Evolutionary conservation across 805 yeast genomes (phyloP).

Genomic region (Metschnikowia picachoensis): DNA sequence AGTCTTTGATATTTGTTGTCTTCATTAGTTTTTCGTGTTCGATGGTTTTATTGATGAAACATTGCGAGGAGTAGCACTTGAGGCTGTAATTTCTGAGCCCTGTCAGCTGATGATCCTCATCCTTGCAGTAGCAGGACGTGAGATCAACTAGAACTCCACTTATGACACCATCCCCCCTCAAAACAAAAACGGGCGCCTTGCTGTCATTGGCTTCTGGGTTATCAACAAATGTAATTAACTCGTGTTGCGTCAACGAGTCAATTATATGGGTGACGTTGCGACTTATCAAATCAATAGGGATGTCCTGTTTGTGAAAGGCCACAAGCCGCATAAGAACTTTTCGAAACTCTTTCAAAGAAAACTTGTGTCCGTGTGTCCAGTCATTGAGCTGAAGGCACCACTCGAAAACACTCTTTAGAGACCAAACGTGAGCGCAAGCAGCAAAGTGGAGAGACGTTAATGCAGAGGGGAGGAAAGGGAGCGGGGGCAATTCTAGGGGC

Average conservation of each 20-base stretch:
- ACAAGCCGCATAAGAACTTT: constrained; percentile 49
- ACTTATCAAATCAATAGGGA: constrained; percentile 48
- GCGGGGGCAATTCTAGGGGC: constrained; percentile 48
- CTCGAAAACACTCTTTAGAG: constrained; percentile 44
- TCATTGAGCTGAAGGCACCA: constrained; percentile 52
- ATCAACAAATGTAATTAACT: constrained; percentile 24
- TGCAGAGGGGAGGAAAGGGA: constrained; percentile 53
- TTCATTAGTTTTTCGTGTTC: constrained; percentile 18
- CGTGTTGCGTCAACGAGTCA: constrained; percentile 36
- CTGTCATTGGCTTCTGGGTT: not conserved
- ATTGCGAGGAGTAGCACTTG: constrained; percentile 31
- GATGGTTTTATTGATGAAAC: constrained; percentile 25
- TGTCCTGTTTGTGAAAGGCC: constrained; percentile 47
- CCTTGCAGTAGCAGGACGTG: constrained; percentile 44
- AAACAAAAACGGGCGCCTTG: not conserved
- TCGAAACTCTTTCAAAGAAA: constrained; percentile 50
- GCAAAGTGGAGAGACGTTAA: constrained; percentile 47
- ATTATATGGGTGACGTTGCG: constrained; percentile 49
- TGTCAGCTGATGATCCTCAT: constrained; percentile 10
- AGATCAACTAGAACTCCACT: constrained; percentile 44
- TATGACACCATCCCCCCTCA: constrained; percentile 17
- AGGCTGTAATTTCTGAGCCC: constrained; percentile 4
- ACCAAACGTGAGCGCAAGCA: constrained; percentile 44
- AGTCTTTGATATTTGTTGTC: constrained; percentile 19
- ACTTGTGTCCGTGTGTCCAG: constrained; percentile 51